Evolutionary conservation across 495 filamentous ascomycete species (phyloP), one percentile per base, ranked within the genome.

Genomic region (Bacidia gigantensis): DNA sequence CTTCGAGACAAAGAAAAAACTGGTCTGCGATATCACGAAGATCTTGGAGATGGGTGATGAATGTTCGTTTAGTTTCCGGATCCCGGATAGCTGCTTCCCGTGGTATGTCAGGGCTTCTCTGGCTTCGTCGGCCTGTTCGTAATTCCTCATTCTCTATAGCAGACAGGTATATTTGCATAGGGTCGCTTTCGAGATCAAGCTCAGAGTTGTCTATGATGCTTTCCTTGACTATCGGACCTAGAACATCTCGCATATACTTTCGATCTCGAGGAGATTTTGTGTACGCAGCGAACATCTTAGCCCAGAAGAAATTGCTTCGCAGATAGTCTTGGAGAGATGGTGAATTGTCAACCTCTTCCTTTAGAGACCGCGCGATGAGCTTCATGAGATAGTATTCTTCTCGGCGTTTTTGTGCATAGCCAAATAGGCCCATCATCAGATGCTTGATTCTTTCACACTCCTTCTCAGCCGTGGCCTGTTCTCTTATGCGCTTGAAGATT

Each of bases 361-460:
- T 81, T 48, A 89, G 82, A 1, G 89, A 87, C 54, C 82, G 75
- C 11, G 79, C 74, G 46, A 99, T 81, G 22, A 97, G 75, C 67
- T 90, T 96, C 50, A 99, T 73, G 9, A 99, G 75, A 62, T 97
- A 95, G 64, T 96, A 99, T 58, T 99, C 92, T 59, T 99, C 92
- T 59, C 92, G 75, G 57, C 88, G 75, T 69, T 96, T 99, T 62
- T 97, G 93, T 1, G 92, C 90, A 61, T 96, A 95, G 10, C 92
- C 92, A 58, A 97, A 99, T 21, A 97, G 75, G 3, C 89, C 86
- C 89, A 99, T 95, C 70, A 94, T 89, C 53, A 97, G 68, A 53
- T 87, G 85, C 62, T 95, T 86, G 38, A 95, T 84, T 46, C 86
- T 75, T 65, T 95, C 95, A 59, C 82, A 83, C 56, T 97, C 92